These are phyloP conservation scores for Hypoxylon sp. DNA, from an alignment of 2,329 filamentous ascomycete species.

Conservation along the genomic window DNA sequence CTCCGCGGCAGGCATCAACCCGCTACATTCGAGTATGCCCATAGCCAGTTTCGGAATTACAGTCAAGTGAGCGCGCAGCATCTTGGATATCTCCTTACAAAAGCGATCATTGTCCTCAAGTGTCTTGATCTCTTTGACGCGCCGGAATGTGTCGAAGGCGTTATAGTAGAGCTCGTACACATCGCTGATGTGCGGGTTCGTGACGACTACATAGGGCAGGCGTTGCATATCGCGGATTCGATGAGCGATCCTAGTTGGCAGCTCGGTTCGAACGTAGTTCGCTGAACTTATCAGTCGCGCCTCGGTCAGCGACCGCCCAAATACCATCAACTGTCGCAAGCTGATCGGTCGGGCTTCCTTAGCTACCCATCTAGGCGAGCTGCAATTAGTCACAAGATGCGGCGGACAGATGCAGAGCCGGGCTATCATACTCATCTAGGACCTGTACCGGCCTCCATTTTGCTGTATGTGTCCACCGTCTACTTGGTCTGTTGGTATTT, in stretches of 20 bases:
- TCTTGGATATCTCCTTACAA: constrained; percentile 84
- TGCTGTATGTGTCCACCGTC: constrained; percentile 53
- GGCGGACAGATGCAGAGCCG: constrained; percentile 12
- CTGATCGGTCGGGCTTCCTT: constrained; percentile 96
- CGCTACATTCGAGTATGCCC: constrained; percentile 91
- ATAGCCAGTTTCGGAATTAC: constrained; percentile 96
- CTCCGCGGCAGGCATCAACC: constrained; percentile 82
- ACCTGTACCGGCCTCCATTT: constrained; percentile 75
- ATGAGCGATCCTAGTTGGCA: constrained; percentile 91
- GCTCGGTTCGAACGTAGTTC: constrained; percentile 96
- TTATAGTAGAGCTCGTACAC: constrained; percentile 98
- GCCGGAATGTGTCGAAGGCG: constrained; percentile 93
- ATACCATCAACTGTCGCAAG: constrained; percentile 95
- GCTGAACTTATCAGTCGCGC: constrained; percentile 90
- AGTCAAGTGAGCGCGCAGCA: constrained; percentile 87
- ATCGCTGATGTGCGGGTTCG: constrained; percentile 92
- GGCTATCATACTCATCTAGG: constrained; percentile 71
- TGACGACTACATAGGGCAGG: constrained; percentile 93
- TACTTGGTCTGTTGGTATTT: constrained; percentile 39
- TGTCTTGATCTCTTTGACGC: constrained; percentile 84
- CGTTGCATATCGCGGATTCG: constrained; percentile 97
- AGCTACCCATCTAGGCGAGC: constrained; percentile 82
- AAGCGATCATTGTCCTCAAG: constrained; percentile 91
- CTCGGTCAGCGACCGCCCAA: constrained; percentile 93
- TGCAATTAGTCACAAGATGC: constrained; percentile 38